A percentile compares a stretch with the other conserved stretches of the same genome.
Evolutionary conservation across 179 eudicot species (phyloP).

Genomic region (Camellia oleifera): DNA sequence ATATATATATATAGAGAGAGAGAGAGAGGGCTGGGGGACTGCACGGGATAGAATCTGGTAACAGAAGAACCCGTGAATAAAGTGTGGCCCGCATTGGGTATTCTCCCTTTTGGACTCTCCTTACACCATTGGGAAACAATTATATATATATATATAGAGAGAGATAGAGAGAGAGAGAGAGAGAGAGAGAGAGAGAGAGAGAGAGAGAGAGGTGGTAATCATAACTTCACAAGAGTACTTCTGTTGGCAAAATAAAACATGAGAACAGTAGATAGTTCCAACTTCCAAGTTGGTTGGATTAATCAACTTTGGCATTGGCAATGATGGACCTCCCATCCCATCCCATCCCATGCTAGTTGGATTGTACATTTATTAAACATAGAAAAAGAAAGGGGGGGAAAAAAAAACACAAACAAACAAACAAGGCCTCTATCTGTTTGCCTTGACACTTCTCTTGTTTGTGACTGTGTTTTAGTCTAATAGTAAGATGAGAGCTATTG

Average conservation of each 20-base stretch:
- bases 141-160: background rate
- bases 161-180: background rate
- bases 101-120: background rate
- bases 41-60: slow-evolving; percentile 21
- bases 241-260: background rate
- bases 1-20: background rate
- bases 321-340: background rate
- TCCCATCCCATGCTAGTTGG: background rate
- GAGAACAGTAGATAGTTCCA: background rate
- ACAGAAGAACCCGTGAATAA: slow-evolving; percentile 27
- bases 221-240: background rate
- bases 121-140: background rate
- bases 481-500: no score
- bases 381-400: no score
- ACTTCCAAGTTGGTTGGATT: background rate
- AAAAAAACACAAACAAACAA: no score
- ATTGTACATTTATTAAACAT: no score
- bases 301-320: background rate
- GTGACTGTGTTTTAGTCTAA: background rate
- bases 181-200: background rate
- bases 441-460: no score
- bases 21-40: slow-evolving; percentile 4
- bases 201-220: background rate
- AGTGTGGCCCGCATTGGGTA: slow-evolving; percentile 15
- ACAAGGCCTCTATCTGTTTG: no score